Evolutionary conservation across 2,329 filamentous ascomycete genomes (phyloP), one percentile per base, ranked within the genome.

Genomic region (Aureobasidium pullulans): DNA sequence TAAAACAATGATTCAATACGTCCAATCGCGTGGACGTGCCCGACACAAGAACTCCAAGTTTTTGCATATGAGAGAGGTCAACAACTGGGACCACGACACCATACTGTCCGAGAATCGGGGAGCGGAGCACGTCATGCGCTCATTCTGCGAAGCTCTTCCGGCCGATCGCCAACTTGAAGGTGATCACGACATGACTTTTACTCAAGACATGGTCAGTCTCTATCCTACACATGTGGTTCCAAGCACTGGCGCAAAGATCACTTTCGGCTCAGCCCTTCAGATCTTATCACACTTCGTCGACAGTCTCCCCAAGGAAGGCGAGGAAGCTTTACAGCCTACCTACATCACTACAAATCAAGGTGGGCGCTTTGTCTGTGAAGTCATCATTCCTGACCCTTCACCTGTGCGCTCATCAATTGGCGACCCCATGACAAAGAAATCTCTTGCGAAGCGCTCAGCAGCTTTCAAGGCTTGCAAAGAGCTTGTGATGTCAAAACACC

Each of bases 21-120:
- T 97, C 19, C 94, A 99, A 71, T 96, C 92, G 13, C 84, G 90
- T 63, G 94, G 94, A 0, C 84, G 94, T 57, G 94, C 94, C 11
- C 83, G 94, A 40, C 88, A 90, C 66, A 72, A 75, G 0, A 81
- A 87, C 58, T 97, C 94, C 0, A 85, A 82, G 63, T 96, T 93
- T 70, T 81, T 92, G 36, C 89, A 89, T 67, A 92, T 99, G 88
- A 70, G 90, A 2, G 92, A 97, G 69, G 69, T 73, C 1, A 81
- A 80, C 7, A 96, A 96, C 66, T 64, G 71, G 11, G 75, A 76
- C 0, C 88, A 96, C 52, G 65, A 70, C 1, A 72, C 79, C 39
- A 76, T 77, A n/a, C 69, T 89, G 1, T 71, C 77, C 9, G 82
- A 89, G 64, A 84, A 85, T 37, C 78, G 80, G 16, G 73, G 80